Evolutionary conservation across 257 asterid genomes (phyloP).

Genomic region (Nicotiana attenuata): DNA sequence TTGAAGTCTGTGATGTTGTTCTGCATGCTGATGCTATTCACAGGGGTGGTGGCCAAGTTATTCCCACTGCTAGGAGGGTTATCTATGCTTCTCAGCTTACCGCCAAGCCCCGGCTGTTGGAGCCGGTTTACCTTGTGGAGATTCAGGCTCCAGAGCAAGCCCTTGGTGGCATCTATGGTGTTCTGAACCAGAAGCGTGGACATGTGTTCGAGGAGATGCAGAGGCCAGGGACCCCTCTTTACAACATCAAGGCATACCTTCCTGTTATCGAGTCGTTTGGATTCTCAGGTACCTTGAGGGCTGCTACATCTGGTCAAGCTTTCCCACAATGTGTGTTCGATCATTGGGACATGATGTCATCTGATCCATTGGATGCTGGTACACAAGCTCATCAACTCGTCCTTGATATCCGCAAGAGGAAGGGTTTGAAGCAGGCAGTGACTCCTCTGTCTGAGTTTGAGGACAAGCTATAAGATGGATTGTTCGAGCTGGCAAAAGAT

Average conservation of each 20-base stretch:
- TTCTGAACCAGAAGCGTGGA: conserved; percentile 46
- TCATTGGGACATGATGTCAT: conserved; percentile 42
- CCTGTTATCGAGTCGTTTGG: conserved; percentile 39
- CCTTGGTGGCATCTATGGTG: conserved; percentile 41
- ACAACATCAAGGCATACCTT: conserved; percentile 46
- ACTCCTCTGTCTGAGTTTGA: conserved; percentile 37
- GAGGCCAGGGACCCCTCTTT: conserved; percentile 40
- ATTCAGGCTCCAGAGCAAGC: conserved; percentile 42
- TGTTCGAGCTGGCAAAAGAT: background rate
- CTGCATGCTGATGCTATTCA: conserved; percentile 46
- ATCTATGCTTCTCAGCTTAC: conserved; percentile 41
- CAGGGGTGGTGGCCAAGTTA: conserved; percentile 46
- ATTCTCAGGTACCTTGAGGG: conserved; percentile 37
- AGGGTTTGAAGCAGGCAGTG: conserved; percentile 38
- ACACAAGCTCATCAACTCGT: conserved; percentile 28
- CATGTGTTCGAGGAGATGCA: conserved; percentile 47
- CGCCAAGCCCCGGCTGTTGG: conserved; percentile 44
- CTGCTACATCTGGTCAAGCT: conserved; percentile 41
- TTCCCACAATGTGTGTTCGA: conserved; percentile 42
- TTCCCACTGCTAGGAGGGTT: conserved; percentile 45
- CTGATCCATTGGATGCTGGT: conserved; percentile 31
- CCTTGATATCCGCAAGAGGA: conserved; percentile 36
- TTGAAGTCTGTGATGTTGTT: conserved; percentile 44
- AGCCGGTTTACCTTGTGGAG: conserved; percentile 39
- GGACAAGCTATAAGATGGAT: conserved; percentile 27